These are phyloP conservation scores for Neurospora sp. DNA, from an alignment of 2,329 filamentous ascomycete species.

Conservation along the genomic window DNA sequence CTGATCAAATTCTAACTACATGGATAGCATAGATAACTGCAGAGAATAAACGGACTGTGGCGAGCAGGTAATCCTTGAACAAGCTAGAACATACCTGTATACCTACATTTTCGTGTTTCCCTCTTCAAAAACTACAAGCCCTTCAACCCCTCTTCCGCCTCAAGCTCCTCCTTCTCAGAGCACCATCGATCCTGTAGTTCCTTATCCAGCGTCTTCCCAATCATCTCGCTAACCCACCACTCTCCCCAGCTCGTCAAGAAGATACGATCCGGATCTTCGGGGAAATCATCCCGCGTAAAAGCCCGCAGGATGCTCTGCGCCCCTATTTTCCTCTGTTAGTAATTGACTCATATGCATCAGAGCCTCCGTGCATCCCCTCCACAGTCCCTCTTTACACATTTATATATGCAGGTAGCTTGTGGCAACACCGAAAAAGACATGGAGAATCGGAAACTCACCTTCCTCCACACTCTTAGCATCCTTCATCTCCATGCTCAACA, in stretches of 20 bases:
- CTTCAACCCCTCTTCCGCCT: conserved; percentile 27
- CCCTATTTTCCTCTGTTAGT: conserved; percentile 21
- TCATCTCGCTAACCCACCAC: conserved; percentile 40
- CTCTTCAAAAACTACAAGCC: not conserved
- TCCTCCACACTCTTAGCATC: conserved; percentile 39
- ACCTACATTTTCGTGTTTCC: not conserved
- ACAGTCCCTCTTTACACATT: not conserved
- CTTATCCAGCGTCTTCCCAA: conserved; percentile 32
- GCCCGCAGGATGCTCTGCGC: conserved; percentile 35
- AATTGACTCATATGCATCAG: not conserved
- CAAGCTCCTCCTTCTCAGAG: conserved; percentile 36
- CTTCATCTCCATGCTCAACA: conserved; percentile 23
- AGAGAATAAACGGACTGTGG: not conserved
- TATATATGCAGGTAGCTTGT: not conserved
- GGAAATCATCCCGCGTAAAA: conserved; percentile 35
- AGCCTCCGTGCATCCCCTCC: not conserved
- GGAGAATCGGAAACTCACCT: conserved; percentile 23
- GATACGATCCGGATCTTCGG: conserved; percentile 39
- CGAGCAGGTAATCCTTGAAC: not conserved
- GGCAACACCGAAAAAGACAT: not conserved
- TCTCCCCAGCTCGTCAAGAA: conserved; percentile 48
- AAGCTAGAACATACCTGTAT: not conserved
- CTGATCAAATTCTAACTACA: not conserved
- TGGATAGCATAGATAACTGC: not conserved
- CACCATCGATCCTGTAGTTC: conserved; percentile 40